Conservation (phyloP, 768 basidiomycete species). For the Leccinum disarticulatum region DNA sequence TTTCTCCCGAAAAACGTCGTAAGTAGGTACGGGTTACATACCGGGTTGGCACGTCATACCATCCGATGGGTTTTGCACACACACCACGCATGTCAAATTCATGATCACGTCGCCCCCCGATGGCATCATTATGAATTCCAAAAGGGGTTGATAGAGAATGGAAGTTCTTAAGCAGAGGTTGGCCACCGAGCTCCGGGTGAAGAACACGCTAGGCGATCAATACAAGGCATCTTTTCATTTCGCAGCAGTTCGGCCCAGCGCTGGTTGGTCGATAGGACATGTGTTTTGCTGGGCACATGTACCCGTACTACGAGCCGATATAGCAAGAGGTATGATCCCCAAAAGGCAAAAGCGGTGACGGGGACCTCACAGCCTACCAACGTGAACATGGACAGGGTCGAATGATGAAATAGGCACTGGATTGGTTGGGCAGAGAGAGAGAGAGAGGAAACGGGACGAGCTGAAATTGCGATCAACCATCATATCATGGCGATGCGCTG, state of each 20-base stretch:
- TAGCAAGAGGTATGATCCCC: conserved; percentile 10
- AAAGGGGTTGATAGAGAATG: conserved; percentile 24
- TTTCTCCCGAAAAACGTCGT: background rate
- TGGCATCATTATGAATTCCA: conserved; percentile 20
- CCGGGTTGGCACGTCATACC: background rate
- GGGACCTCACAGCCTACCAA: conserved; percentile 18
- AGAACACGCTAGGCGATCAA: conserved; percentile 19
- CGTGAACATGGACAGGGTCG: conserved; percentile 9
- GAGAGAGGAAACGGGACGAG: background rate
- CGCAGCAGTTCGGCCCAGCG: background rate
- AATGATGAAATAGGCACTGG: conserved; percentile 1
- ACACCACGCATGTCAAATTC: conserved; percentile 10
- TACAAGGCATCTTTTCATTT: conserved; percentile 28
- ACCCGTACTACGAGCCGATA: background rate
- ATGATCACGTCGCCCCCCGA: conserved; percentile 17
- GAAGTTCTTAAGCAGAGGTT: conserved; percentile 14
- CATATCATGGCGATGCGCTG: background rate
- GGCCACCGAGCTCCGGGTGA: conserved; percentile 6
- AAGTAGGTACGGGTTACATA: background rate
- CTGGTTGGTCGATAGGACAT: conserved; percentile 12
- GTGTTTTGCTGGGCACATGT: conserved; percentile 19
- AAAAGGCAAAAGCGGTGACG: conserved; percentile 21
- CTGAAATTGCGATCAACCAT: background rate
- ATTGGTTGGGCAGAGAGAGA: background rate
- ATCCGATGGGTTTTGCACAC: background rate